These are phyloP conservation scores for Nigrograna mackinnonii DNA, from an alignment of 2,329 filamentous ascomycete species.

Conservation along the genomic window DNA sequence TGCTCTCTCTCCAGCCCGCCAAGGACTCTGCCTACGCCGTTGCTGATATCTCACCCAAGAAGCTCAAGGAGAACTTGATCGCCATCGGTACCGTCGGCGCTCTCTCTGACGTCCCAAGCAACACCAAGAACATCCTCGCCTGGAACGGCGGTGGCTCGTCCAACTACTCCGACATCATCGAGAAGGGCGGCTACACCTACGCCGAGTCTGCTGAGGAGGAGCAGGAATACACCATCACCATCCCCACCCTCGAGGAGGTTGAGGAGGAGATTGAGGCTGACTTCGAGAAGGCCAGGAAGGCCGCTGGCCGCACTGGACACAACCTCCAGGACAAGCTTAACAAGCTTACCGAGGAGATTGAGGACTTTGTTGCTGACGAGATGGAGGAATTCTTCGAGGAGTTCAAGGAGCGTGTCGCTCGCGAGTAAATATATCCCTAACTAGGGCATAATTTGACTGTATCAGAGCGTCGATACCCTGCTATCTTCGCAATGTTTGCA, in stretches of 20 bases:
- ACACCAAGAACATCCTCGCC: constrained; percentile 93
- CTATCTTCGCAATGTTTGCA: constrained; percentile 15
- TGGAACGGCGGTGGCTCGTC: constrained; percentile 97
- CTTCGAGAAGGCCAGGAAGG: constrained; percentile 38
- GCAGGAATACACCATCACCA: constrained; percentile 44
- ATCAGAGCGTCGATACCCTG: constrained; percentile 8
- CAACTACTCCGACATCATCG: constrained; percentile 86
- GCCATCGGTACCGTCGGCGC: constrained; percentile 77
- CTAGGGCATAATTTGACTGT: not conserved
- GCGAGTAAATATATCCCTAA: constrained; percentile 26
- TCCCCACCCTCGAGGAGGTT: constrained; percentile 39
- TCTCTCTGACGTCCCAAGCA: constrained; percentile 78
- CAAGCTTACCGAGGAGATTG: constrained; percentile 46
- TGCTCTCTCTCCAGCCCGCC: constrained; percentile 92
- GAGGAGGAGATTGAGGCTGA: constrained; percentile 40
- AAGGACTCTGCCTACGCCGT: constrained; percentile 90
- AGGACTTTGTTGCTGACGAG: constrained; percentile 53
- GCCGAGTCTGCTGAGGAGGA: constrained; percentile 42
- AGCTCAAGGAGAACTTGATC: constrained; percentile 90
- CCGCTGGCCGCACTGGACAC: constrained; percentile 45
- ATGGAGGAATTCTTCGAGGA: constrained; percentile 61
- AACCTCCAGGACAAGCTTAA: constrained; percentile 47
- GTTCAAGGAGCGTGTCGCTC: constrained; percentile 39
- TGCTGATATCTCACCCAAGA: constrained; percentile 84
- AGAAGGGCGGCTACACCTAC: constrained; percentile 71